Conservation (phyloP, 805 yeast genomes). For the Candida incommunis region DNA sequence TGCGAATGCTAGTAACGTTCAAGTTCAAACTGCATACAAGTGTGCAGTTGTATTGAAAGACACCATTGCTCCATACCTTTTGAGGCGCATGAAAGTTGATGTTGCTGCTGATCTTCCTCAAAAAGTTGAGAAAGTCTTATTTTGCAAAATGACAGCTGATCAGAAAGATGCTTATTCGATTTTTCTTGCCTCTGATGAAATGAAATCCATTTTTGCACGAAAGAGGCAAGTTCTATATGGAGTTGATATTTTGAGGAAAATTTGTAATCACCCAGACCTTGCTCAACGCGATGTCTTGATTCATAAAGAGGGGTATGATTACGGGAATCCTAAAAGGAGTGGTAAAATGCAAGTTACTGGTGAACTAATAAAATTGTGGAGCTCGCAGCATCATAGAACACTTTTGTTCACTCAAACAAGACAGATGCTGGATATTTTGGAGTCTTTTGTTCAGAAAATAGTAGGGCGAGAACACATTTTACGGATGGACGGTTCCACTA, state of each 20-base stretch:
- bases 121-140: constrained; percentile 85
- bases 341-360: constrained; percentile 88
- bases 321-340: constrained; percentile 38
- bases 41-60: constrained; percentile 89
- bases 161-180: constrained; percentile 65
- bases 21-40: constrained; percentile 90
- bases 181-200: constrained; percentile 64
- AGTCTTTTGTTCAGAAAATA: constrained; percentile 40
- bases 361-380: constrained; percentile 65
- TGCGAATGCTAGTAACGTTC: constrained; percentile 91
- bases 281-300: constrained; percentile 31
- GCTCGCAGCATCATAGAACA: constrained; percentile 58
- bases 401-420: constrained; percentile 83
- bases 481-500: constrained; percentile 92
- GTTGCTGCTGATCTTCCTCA: constrained; percentile 92
- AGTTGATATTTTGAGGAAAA: constrained; percentile 77
- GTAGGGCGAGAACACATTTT: constrained; percentile 35
- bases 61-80: constrained; percentile 74
- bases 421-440: constrained; percentile 85
- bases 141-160: constrained; percentile 66
- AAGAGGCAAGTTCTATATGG: constrained; percentile 75
- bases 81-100: constrained; percentile 79
- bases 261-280: constrained; percentile 93
- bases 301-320: constrained; percentile 20
- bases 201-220: constrained; percentile 58